Evolutionary conservation across 768 basidiomycete species (phyloP).

Genomic region (Amanita pallidorosea): DNA sequence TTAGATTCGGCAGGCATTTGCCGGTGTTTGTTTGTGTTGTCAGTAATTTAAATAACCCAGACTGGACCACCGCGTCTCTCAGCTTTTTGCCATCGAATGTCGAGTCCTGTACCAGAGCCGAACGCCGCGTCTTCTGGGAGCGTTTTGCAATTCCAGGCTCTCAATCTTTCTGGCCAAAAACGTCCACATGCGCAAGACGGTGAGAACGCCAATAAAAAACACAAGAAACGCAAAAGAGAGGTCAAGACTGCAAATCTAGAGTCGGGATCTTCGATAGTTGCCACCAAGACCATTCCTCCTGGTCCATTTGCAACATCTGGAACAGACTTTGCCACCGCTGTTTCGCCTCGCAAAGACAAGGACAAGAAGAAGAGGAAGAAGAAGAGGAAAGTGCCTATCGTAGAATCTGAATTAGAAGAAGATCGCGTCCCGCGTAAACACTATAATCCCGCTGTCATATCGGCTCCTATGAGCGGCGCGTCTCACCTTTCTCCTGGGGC

Average conservation of each 20-base stretch:
- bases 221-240: conserved; percentile 3
- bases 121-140: background rate
- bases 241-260: background rate
- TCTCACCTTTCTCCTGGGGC: background rate
- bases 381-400: conserved; percentile 25
- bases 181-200: background rate
- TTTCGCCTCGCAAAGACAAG: conserved; percentile 7
- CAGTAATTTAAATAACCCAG: background rate
- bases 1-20: background rate
- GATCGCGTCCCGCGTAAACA: conserved; percentile 8
- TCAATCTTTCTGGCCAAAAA: background rate
- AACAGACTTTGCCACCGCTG: background rate
- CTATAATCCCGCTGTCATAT: conserved; percentile 9
- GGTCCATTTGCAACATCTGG: background rate
- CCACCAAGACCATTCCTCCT: background rate
- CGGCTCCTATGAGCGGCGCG: background rate
- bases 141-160: background rate
- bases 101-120: background rate
- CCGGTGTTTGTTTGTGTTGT: conserved; percentile 1
- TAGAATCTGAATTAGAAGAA: conserved; percentile 11
- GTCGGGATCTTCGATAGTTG: conserved; percentile 3
- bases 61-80: background rate
- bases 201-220: background rate
- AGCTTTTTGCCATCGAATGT: background rate
- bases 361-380: conserved; percentile 28